phyloP scores from a whole-genome alignment of 257 asterid genomes.

The Verbascum thapsus region DNA sequence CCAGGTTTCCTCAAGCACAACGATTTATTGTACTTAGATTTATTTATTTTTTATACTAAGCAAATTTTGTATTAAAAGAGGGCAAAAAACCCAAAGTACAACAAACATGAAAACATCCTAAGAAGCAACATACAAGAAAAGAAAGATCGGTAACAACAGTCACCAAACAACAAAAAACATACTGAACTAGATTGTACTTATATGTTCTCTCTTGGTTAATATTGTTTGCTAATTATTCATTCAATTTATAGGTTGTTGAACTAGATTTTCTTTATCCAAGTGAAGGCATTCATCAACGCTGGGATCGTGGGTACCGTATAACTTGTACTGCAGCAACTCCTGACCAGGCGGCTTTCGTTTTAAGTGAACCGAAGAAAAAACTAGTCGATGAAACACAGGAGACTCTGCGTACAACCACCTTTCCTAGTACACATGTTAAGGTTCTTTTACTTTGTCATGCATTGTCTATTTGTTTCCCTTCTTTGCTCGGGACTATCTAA shows the following conservation, averaged over 20 bases:
- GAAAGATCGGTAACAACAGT: no score
- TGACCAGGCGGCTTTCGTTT: constrained; percentile 74
- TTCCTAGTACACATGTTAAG: constrained; percentile 79
- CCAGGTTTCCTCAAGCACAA: constrained; percentile 51
- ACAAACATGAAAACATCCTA: no score
- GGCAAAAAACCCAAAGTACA: no score
- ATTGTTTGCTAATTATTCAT: no score
- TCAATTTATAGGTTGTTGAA: constrained; percentile 64
- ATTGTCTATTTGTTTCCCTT: no score
- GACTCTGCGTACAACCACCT: constrained; percentile 82
- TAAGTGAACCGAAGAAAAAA: constrained; percentile 67
- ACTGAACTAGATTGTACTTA: no score
- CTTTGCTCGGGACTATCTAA: background rate
- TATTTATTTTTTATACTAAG: no score
- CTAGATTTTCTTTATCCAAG: constrained; percentile 88
- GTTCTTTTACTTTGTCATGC: constrained; percentile 38
- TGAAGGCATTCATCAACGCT: constrained; percentile 81
- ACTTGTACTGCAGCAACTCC: constrained; percentile 77
- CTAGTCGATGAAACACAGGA: constrained; percentile 81
- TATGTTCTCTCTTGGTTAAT: background rate
- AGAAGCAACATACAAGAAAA: no score
- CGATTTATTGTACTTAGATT: background rate
- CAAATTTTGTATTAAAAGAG: no score
- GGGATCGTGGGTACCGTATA: constrained; percentile 80
- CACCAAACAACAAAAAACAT: no score